These are phyloP conservation scores for Verticillium klebahnii DNA, from an alignment of 2,329 filamentous ascomycete species.

Conservation along the genomic window DNA sequence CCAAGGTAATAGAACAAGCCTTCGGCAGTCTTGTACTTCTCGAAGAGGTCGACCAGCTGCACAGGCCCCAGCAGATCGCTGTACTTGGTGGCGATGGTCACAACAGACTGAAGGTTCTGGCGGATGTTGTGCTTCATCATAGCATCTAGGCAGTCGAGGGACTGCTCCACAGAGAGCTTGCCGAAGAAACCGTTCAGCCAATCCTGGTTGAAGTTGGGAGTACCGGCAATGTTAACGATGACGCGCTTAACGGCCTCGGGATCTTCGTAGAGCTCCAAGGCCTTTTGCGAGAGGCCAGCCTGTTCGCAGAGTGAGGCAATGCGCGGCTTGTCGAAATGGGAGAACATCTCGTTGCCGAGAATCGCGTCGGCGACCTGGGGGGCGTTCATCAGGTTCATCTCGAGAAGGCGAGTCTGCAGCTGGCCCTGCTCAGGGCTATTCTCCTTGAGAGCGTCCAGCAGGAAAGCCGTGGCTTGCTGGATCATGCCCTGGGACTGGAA, in stretches of 20 bases:
- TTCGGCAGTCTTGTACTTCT: slow-evolving; percentile 96
- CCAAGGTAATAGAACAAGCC: slow-evolving; percentile 98
- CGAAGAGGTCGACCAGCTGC: slow-evolving; percentile 85
- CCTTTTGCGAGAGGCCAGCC: slow-evolving; percentile 79
- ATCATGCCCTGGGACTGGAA: slow-evolving; percentile 98
- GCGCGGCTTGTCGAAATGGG: slow-evolving; percentile 87
- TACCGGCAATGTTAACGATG: slow-evolving; percentile 73
- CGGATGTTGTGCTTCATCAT: slow-evolving; percentile 98
- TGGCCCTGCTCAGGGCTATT: slow-evolving; percentile 92
- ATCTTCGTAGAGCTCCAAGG: slow-evolving; percentile 92
- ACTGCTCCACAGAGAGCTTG: slow-evolving; percentile 90
- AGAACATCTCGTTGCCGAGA: slow-evolving; percentile 97
- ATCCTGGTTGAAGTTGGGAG: slow-evolving; percentile 82
- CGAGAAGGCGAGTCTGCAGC: slow-evolving; percentile 87
- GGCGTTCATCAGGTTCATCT: slow-evolving; percentile 97
- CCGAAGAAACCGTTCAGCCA: slow-evolving; percentile 93
- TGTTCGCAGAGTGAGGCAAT: slow-evolving; percentile 91
- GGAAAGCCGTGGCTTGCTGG: slow-evolving; percentile 95
- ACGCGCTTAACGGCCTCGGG: slow-evolving; percentile 86
- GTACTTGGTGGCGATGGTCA: slow-evolving; percentile 96
- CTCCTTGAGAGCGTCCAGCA: slow-evolving; percentile 90
- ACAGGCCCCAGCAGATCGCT: slow-evolving; percentile 89
- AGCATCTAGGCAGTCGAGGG: slow-evolving; percentile 86
- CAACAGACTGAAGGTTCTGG: slow-evolving; percentile 90
- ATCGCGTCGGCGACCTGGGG: slow-evolving; percentile 98